Base-by-base conservation (phyloP, 176 grass and related monocot genomes). In the Oryza meridionalis region DNA sequence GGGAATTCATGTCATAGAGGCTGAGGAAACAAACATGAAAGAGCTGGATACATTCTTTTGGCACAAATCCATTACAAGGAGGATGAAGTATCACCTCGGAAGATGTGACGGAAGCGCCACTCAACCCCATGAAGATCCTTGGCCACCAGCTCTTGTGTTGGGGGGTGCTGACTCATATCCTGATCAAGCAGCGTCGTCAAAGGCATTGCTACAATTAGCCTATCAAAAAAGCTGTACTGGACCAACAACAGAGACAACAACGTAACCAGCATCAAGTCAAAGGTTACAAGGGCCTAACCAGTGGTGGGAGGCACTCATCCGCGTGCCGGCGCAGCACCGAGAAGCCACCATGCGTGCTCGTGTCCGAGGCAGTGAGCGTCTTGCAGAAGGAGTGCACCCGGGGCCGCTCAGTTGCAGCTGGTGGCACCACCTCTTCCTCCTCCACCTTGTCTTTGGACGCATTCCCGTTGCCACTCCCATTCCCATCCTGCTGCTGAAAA, bases 51-150 rank as follows among this genome's bases (percentile, higher is more conserved):
- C 19, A 6, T 61, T 47, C 63, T 32, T 49, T 43, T 38, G 64
- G 76, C 37, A 75, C 2, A 80, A 61, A 75, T 84, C 37, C 13
- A 67, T n/a, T 43, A 55, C 17, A 21, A 68, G 15, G 27, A 79
- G 45, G 17, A 24, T 50, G 75, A 88, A 69, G 71, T 25, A 67
- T 69, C 65, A 97, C 95, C 95, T 67, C 95, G 92, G 77, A 94
- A 97, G 73, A 97, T 97, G 85, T 97, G 95, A 53, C 95, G 95
- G 80, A 97, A 97, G 32, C 79, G 90, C 95, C 95, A 97, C 49
- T 97, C 92, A 1, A 89, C 45, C 11, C 90, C 67, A 89, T 94
- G 92, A 81, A 97, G 86, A 82, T 97, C 95, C 84, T 91, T 93
- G n/a, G 95, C 90, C 46, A 86, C 86, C 62, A 97, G 79, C 68